Percentiles rank a stretch among this genome's conserved stretches.
These are phyloP conservation scores for Sphaerulina vaccinii DNA, from an alignment of 2,329 filamentous ascomycete species.

Conservation along the genomic window DNA sequence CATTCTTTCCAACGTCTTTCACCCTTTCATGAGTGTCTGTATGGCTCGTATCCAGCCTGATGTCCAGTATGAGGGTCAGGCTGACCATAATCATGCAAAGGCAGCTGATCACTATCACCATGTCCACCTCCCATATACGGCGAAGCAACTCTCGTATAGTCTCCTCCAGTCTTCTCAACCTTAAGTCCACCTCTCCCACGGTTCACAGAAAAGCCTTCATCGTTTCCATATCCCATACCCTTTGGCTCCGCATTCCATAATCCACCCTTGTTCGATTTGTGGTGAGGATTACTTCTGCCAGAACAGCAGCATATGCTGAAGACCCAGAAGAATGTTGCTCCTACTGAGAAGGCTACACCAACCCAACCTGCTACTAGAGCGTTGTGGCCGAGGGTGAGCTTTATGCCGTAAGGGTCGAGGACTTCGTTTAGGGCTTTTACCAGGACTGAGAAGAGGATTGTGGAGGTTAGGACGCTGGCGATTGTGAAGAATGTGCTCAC, in stretches of 20 bases:
- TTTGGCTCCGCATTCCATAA: constrained; percentile 36
- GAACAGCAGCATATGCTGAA: constrained; percentile 90
- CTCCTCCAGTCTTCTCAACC: constrained; percentile 61
- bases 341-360: constrained; percentile 72
- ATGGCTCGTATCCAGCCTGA: constrained; percentile 49
- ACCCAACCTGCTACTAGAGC: constrained; percentile 78
- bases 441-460: constrained; percentile 69
- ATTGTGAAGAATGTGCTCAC: constrained; percentile 58
- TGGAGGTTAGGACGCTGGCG: constrained; percentile 69
- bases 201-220: constrained; percentile 6
- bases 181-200: constrained; percentile 39
- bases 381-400: constrained; percentile 62
- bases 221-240: constrained; percentile 28
- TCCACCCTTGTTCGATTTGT: constrained; percentile 41
- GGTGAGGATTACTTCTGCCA: constrained; percentile 56
- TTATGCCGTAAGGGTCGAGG: constrained; percentile 69
- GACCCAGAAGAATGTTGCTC: constrained; percentile 82
- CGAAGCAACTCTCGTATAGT: constrained; percentile 56
- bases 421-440: constrained; percentile 65
- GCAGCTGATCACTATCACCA: constrained; percentile 32
- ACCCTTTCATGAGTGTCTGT: constrained; percentile 32
- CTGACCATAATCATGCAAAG: constrained; percentile 28
- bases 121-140: constrained; percentile 40
- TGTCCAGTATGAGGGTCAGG: constrained; percentile 35
- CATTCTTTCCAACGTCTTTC: not conserved